A percentile compares a stretch with the other conserved stretches of the same genome.
phyloP scores from a whole-genome alignment of 1,284 basidiomycete genomes.

The Pisolithus thermaeus region DNA sequence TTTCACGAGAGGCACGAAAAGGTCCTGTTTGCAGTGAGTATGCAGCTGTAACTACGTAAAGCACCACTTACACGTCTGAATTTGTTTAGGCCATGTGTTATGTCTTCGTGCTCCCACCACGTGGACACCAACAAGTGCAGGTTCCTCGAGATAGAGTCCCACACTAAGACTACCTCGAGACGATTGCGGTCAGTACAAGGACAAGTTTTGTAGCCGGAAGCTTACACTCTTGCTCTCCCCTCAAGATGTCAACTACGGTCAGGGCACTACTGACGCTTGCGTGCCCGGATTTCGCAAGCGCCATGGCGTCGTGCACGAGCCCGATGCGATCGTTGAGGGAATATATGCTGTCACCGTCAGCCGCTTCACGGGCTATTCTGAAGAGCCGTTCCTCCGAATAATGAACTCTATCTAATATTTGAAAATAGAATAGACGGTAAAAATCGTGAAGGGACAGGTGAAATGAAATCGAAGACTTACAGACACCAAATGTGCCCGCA shows the following conservation, averaged over 20 bases:
- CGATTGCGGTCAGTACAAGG: slow-evolving; percentile 3
- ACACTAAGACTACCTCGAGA: slow-evolving; percentile 56
- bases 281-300: slow-evolving; percentile 78
- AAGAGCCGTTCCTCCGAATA: slow-evolving; percentile 80
- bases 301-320: slow-evolving; percentile 76
- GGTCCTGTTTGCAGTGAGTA: slow-evolving; percentile 34
- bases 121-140: slow-evolving; percentile 55
- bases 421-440: neutral
- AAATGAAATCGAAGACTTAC: slow-evolving; percentile 38
- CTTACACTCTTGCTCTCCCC: slow-evolving; percentile 72
- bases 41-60: slow-evolving; percentile 2
- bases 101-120: slow-evolving; percentile 82
- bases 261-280: slow-evolving; percentile 74
- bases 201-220: slow-evolving; percentile 8
- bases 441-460: neutral
- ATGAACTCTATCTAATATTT: slow-evolving; percentile 69
- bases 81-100: slow-evolving; percentile 56
- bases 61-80: slow-evolving; percentile 51
- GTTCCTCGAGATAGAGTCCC: slow-evolving; percentile 57
- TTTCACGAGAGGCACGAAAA: slow-evolving; percentile 79
- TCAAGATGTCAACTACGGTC: slow-evolving; percentile 63
- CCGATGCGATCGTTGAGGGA: slow-evolving; percentile 84
- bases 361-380: slow-evolving; percentile 77
- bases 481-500: slow-evolving; percentile 85
- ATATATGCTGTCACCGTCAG: slow-evolving; percentile 61